Evolutionary conservation across 2,329 filamentous ascomycete species (phyloP), one percentile per base, ranked within the genome.

Genomic region (Microsporum canis): DNA sequence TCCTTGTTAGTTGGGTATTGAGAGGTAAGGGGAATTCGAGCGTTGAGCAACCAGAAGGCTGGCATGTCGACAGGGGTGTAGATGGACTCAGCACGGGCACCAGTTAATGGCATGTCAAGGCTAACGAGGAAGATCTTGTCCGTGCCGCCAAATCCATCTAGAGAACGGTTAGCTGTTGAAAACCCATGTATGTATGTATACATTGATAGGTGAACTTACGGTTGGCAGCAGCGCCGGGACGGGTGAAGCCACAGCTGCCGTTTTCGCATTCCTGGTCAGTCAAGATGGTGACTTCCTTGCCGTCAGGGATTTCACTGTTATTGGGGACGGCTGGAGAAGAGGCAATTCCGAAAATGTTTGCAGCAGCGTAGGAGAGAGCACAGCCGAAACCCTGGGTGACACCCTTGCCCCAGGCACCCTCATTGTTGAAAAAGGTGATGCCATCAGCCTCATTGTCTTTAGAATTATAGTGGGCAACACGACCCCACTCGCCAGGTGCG

Each of bases 41-140:
- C 84, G 74, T 91, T 91, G 63, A 91, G 81, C 57, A 86, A 77
- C 88, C 88, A 91, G 72, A 87, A 80, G 47, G 88, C 85, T 6
- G 88, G 87, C 80, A 88, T 88, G 73, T 91, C 84, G 47, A 88
- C 85, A 8, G 88, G 87, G 80, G 88, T 88, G 73, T 91, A 84
- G 47, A 71, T 77, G 68, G 84, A 82, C 67, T 77, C 77, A n/a
- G 66, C 67, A 0, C 71, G 74, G 59, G 77, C 70, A 63, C 80
- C 80, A 61, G 82, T 81, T 56, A 79, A 69, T 6, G 87, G 87
- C 88, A 91, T 91, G 60, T 78, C 77, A 72, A 91, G 88, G 67
- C 89, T 82, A 67, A 88, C 80, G 64, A 91, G 78, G 76, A 91
- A 90, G 60, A 87, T 78, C 76, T 89, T 90, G 68, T 84, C 81